Conservation (phyloP, 1,139 yeast genomes). For the Geotrichum phurueaensis region DNA sequence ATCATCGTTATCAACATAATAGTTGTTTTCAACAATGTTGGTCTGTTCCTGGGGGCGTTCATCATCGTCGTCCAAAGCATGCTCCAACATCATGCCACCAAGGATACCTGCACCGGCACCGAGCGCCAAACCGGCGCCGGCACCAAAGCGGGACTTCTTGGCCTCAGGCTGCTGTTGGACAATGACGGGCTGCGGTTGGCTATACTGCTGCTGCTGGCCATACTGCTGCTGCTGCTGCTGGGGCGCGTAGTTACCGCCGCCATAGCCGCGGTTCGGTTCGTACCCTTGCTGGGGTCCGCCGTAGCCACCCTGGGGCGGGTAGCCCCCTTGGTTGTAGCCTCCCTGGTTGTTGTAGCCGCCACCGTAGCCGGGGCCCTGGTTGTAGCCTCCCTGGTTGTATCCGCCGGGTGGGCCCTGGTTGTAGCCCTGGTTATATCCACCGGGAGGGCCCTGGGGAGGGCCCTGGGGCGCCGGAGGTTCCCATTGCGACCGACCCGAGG, state of each 20-base stretch:
- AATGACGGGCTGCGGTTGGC: conserved; percentile 29
- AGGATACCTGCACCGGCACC: conserved; percentile 80
- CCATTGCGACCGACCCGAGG: conserved; percentile 84
- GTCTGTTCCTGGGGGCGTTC: conserved; percentile 15
- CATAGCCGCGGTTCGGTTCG: conserved; percentile 15
- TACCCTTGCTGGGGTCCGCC: conserved; percentile 7
- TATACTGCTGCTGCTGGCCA: conserved; percentile 22
- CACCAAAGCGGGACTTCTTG: conserved; percentile 30
- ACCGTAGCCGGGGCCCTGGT: conserved; percentile 3
- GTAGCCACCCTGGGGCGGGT: conserved; percentile 9
- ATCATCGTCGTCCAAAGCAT: conserved; percentile 34
- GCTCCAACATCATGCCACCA: conserved; percentile 63
- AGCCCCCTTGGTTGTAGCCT: conserved; percentile 6
- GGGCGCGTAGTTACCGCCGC: conserved; percentile 19
- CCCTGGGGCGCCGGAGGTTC: conserved; percentile 44
- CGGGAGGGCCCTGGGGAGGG: conserved; percentile 20
- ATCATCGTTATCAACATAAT: conserved; percentile 25
- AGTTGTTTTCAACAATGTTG: conserved; percentile 30
- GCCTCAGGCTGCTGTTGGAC: conserved; percentile 33
- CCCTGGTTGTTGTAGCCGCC: conserved; percentile 6
- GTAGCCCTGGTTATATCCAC: conserved; percentile 9
- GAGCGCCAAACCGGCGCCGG: conserved; percentile 50
- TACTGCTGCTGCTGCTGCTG: conserved; percentile 2
- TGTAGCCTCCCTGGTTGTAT: conserved; percentile 1
- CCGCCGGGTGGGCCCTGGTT: not conserved